Evolutionary conservation across 495 filamentous ascomycete species (phyloP), one percentile per base, ranked within the genome.

Genomic region (Trichocladium antarcticum): DNA sequence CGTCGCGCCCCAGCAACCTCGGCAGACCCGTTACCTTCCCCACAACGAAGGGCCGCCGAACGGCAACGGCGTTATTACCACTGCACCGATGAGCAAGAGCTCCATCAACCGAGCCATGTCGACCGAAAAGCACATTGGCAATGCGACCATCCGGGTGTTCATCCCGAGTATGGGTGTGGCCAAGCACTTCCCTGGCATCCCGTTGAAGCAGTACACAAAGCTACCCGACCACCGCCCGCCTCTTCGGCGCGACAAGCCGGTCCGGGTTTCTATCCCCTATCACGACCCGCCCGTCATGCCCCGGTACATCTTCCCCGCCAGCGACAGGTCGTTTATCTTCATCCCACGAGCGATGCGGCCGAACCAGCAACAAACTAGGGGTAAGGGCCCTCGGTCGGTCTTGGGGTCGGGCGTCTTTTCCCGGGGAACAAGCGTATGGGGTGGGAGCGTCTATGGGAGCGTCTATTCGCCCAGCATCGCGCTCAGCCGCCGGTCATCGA

Each of bases 261-360:
- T 97, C 22, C 82, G 92, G 37, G 86, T 99, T 47, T 95, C 89
- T 21, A 73, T 99, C 37, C 92, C 92, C 6, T 78, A 83, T 17
- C 74, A 81, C 35, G 35, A 42, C 16, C 32, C 47, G 45, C 60
- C 66, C 7, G 63, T 77, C 15, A 77, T 76, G 42, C 79, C 87
- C 17, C 79, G 85, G 37, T 96, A 95, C 63, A 90, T 96, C 36
- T 95, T 90, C 65, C 92, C 92, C 6, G 80, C 85, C 10, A 74
- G 74, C 41, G 88, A 95, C 46, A 76, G 92, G 47, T 96, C 92
- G 0, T 99, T 99, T 61, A 93, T 97, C 55, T 99, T 99, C 67
- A 99, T 99, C 48, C 92, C 92, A 15, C 77, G 92, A 57, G 90
- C 92, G 14, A 76, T 93, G 65, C 78, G 92, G 56, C 93, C 93